Evolutionary conservation across 1,284 basidiomycete genomes (phyloP).

Genomic region (Moesziomyces aphidis): DNA sequence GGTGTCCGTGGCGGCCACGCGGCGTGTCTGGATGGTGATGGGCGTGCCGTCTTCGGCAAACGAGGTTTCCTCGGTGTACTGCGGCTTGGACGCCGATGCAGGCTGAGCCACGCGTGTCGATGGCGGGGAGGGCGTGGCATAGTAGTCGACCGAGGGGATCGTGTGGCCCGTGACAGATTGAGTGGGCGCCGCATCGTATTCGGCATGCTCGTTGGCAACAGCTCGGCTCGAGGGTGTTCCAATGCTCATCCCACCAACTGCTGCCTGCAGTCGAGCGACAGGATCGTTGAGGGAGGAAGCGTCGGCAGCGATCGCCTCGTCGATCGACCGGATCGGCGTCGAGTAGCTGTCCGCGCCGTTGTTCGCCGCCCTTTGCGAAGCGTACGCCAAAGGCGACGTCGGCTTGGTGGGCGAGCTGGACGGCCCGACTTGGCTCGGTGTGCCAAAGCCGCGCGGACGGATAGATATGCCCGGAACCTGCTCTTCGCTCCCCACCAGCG

Average conservation of each 20-base stretch:
- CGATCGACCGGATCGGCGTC: constrained; percentile 38
- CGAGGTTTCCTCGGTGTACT: constrained; percentile 28
- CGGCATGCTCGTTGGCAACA: not conserved
- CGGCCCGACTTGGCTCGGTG: constrained; percentile 13
- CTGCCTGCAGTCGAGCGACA: constrained; percentile 26
- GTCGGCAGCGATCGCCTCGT: constrained; percentile 41
- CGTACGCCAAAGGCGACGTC: constrained; percentile 9
- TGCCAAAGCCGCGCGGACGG: constrained; percentile 16
- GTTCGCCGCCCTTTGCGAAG: not conserved
- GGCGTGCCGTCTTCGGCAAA: constrained; percentile 39
- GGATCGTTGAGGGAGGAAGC: constrained; percentile 26
- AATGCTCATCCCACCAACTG: constrained; percentile 29
- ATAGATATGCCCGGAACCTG: constrained; percentile 38
- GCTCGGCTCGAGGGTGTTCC: not conserved
- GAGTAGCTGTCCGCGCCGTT: constrained; percentile 7
- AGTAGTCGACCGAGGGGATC: constrained; percentile 33
- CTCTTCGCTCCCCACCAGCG: constrained; percentile 23
- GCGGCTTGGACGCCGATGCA: constrained; percentile 8
- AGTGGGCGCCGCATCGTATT: not conserved
- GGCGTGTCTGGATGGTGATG: constrained; percentile 40
- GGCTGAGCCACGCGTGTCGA: constrained; percentile 3
- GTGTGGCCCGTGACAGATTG: constrained; percentile 12
- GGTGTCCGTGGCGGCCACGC: constrained; percentile 46
- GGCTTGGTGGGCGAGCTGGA: constrained; percentile 19
- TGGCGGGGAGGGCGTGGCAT: constrained; percentile 39